A percentile compares a stretch with the other conserved stretches of the same genome.
Evolutionary conservation across 768 basidiomycete genomes (phyloP).

Genomic region (Macrolepiota dolichaula): DNA sequence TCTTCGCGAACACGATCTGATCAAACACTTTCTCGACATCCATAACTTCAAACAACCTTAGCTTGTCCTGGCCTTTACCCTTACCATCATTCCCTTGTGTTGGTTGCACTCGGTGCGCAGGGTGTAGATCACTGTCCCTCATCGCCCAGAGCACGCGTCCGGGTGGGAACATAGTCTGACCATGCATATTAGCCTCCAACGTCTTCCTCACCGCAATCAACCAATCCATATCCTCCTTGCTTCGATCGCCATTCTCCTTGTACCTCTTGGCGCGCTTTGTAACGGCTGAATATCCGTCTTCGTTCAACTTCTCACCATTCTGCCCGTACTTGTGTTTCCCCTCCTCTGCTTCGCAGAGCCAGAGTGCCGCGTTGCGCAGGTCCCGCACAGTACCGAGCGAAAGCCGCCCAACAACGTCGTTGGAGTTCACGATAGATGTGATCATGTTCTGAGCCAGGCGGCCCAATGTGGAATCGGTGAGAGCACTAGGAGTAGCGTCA

Average conservation of each 20-base stretch:
- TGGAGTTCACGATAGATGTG: constrained; percentile 77
- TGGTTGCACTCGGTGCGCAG: constrained; percentile 39
- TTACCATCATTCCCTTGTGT: background rate
- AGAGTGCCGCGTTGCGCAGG: constrained; percentile 67
- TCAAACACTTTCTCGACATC: constrained; percentile 76
- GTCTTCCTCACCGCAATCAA: constrained; percentile 81
- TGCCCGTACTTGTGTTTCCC: constrained; percentile 14
- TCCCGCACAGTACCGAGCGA: constrained; percentile 78
- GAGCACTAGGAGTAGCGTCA: constrained; percentile 38
- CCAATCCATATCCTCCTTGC: constrained; percentile 54
- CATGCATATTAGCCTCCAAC: constrained; percentile 81
- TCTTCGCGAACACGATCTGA: constrained; percentile 77
- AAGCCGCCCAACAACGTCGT: constrained; percentile 76
- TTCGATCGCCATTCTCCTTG: constrained; percentile 48
- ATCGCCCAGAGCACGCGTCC: constrained; percentile 80
- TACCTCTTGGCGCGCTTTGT: constrained; percentile 49
- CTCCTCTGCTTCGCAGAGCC: constrained; percentile 73
- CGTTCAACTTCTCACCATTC: constrained; percentile 29
- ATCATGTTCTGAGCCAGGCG: constrained; percentile 61
- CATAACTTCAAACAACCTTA: constrained; percentile 74
- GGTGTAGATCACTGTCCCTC: constrained; percentile 67
- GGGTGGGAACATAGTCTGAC: constrained; percentile 69
- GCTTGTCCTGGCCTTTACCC: constrained; percentile 35
- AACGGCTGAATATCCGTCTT: constrained; percentile 52
- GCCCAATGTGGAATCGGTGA: constrained; percentile 58